A percentile compares a stretch with the other conserved stretches of the same genome.
These are phyloP conservation scores for Nakaseomyces delphensis DNA, from an alignment of 1,139 yeast species.

Conservation along the genomic window DNA sequence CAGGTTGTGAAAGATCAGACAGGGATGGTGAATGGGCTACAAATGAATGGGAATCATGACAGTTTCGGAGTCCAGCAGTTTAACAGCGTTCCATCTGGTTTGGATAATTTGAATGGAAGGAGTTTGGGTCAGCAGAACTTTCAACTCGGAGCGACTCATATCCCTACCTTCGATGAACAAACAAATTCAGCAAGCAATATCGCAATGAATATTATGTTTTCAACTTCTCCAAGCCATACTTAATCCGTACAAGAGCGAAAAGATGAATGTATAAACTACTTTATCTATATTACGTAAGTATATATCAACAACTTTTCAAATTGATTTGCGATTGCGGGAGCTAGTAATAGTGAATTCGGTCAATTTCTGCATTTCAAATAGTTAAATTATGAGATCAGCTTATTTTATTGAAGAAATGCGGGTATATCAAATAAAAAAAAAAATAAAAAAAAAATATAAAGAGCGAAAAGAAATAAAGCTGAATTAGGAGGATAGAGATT, in stretches of 20 bases:
- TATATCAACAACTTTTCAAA: not conserved
- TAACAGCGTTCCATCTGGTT: not conserved
- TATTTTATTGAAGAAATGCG: no score
- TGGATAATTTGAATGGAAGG: not conserved
- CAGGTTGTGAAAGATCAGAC: slow-evolving; percentile 2
- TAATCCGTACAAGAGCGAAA: no score
- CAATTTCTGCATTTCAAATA: no score
- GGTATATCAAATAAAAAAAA: no score
- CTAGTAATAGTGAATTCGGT: no score
- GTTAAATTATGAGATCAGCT: no score
- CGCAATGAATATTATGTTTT: slow-evolving; percentile 2
- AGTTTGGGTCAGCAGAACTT: not conserved
- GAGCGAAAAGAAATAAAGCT: no score
- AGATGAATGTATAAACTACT: no score
- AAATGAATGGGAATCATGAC: not conserved
- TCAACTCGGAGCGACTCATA: not conserved
- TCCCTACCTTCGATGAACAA: not conserved
- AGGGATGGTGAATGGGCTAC: not conserved
- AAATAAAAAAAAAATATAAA: no score
- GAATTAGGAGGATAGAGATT: no score
- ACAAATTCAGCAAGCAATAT: not conserved
- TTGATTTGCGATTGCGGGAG: no score
- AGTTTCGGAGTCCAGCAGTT: not conserved
- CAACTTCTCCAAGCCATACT: not conserved
- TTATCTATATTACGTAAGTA: not conserved